Conservation (phyloP, 495 filamentous ascomycete genomes). For the Penicillium mononematosum region DNA sequence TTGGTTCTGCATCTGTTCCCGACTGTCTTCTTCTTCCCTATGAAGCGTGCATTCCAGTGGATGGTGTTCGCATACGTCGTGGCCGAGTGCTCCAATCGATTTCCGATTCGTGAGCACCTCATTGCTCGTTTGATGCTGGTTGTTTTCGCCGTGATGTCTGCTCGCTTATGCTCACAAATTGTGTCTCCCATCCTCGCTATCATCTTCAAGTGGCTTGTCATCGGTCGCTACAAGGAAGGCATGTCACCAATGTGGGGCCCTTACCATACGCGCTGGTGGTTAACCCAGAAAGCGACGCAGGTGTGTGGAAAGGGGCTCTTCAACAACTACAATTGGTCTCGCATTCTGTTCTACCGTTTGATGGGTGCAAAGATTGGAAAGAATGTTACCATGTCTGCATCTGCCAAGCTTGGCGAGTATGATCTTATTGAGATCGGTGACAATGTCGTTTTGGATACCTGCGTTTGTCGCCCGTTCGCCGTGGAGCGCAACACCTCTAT, state of each 20-base stretch:
- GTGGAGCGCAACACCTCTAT: slow-evolving; percentile 48
- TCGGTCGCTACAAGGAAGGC: slow-evolving; percentile 43
- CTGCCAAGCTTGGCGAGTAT: slow-evolving; percentile 41
- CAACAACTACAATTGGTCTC: slow-evolving; percentile 29
- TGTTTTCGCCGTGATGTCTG: slow-evolving; percentile 29
- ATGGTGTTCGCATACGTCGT: slow-evolving; percentile 37
- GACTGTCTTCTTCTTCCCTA: slow-evolving; percentile 34
- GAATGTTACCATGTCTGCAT: slow-evolving; percentile 33
- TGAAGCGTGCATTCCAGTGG: slow-evolving; percentile 41
- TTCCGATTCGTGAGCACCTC: slow-evolving; percentile 23
- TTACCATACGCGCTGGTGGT: slow-evolving; percentile 52
- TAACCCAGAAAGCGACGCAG: slow-evolving; percentile 42
- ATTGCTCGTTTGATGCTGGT: slow-evolving; percentile 37
- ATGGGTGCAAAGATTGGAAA: slow-evolving; percentile 44
- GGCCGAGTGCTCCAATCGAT: slow-evolving; percentile 21
- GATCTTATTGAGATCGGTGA: slow-evolving; percentile 47
- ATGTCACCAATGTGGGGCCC: slow-evolving; percentile 49
- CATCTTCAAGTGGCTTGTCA: slow-evolving; percentile 43
- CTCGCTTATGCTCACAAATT: slow-evolving; percentile 25
- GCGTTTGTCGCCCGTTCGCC: slow-evolving; percentile 42
- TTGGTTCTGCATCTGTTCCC: slow-evolving; percentile 42
- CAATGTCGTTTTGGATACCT: slow-evolving; percentile 35
- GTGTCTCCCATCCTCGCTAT: slow-evolving; percentile 37
- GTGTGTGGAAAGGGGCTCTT: slow-evolving; percentile 42
- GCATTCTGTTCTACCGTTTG: slow-evolving; percentile 40